These are phyloP conservation scores for Tanacetum coccineum DNA, from an alignment of 129 eudicot species.

Conservation along the genomic window DNA sequence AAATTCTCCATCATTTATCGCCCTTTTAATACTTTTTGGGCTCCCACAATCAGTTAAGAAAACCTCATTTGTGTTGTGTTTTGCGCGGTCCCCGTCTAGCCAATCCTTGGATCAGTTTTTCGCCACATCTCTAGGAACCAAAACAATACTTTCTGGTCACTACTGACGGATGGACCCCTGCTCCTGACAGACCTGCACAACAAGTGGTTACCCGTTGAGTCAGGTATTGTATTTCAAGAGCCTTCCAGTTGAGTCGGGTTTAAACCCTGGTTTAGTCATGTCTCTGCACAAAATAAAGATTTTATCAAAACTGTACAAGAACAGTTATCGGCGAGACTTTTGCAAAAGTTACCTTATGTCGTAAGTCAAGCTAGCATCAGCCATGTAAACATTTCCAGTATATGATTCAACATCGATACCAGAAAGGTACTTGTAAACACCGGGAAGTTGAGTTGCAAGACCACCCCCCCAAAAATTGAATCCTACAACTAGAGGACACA, in stretches of 20 bases:
- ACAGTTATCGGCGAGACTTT: neutral
- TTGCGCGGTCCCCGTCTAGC: slow-evolving; percentile 31
- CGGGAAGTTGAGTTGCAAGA: slow-evolving; percentile 28
- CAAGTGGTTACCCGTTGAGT: slow-evolving; percentile 24
- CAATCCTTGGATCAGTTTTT: slow-evolving; percentile 32
- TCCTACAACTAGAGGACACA: slow-evolving; percentile 32
- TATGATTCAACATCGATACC: slow-evolving; percentile 33
- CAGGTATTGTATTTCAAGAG: slow-evolving; percentile 26
- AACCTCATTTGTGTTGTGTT: slow-evolving; percentile 22
- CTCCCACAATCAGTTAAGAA: slow-evolving; percentile 20
- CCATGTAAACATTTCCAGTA: slow-evolving; percentile 28
- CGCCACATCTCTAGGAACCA: slow-evolving; percentile 31
- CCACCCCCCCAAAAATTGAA: slow-evolving; percentile 37
- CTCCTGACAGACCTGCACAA: slow-evolving; percentile 25
- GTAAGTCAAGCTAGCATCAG: slow-evolving; percentile 27
- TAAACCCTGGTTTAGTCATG: slow-evolving; percentile 11
- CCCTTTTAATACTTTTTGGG: slow-evolving; percentile 33
- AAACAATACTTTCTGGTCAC: slow-evolving; percentile 28
- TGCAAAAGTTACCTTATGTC: slow-evolving; percentile 20
- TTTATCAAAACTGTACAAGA: neutral
- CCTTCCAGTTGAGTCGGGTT: slow-evolving; percentile 33
- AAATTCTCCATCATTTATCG: slow-evolving; percentile 25
- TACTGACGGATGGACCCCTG: slow-evolving; percentile 34
- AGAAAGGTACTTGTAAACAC: slow-evolving; percentile 24
- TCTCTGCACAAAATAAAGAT: slow-evolving; percentile 19